A percentile compares a stretch with the other conserved stretches of the same genome.
phyloP scores from a whole-genome alignment of 2,329 filamentous ascomycete genomes.

The Tothia fuscella region DNA sequence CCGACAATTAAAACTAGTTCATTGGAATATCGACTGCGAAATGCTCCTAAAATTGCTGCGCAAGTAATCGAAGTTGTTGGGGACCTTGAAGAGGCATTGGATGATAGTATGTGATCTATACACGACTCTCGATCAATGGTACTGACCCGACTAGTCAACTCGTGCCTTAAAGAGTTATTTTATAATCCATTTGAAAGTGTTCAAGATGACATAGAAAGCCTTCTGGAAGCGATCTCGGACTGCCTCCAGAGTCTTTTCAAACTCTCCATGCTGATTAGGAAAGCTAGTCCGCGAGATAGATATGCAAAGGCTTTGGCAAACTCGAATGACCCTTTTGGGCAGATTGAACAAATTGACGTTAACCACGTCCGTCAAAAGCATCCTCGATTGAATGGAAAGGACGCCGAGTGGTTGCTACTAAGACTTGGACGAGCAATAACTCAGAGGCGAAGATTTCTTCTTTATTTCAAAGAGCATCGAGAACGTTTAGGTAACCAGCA shows the following conservation, averaged over 20 bases:
- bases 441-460: constrained; percentile 16
- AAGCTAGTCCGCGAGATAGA: constrained; percentile 16
- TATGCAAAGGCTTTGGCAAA: constrained; percentile 15
- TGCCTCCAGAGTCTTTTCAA: constrained; percentile 18
- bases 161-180: too few species aligned
- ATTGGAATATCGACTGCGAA: constrained; percentile 17
- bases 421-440: constrained; percentile 18
- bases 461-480: constrained; percentile 16
- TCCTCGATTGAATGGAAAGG: constrained; percentile 13
- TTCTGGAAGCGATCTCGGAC: too few species aligned
- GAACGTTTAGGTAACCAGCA: constrained; percentile 10
- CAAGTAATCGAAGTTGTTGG: constrained; percentile 17
- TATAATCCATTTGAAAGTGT: too few species aligned
- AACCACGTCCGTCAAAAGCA: constrained; percentile 17
- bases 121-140: too few species aligned
- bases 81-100: constrained; percentile 13
- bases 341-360: constrained; percentile 15
- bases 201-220: too few species aligned
- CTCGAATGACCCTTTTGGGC: constrained; percentile 13
- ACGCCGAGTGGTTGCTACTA: constrained; percentile 15
- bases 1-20: constrained; percentile 13
- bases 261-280: constrained; percentile 17
- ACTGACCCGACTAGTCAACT: too few species aligned
- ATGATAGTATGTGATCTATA: constrained; percentile 12
- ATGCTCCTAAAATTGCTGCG: constrained; percentile 15